Base-by-base conservation (phyloP, 352 stramenopile genomes). In the Globisporangium parvum region DNA sequence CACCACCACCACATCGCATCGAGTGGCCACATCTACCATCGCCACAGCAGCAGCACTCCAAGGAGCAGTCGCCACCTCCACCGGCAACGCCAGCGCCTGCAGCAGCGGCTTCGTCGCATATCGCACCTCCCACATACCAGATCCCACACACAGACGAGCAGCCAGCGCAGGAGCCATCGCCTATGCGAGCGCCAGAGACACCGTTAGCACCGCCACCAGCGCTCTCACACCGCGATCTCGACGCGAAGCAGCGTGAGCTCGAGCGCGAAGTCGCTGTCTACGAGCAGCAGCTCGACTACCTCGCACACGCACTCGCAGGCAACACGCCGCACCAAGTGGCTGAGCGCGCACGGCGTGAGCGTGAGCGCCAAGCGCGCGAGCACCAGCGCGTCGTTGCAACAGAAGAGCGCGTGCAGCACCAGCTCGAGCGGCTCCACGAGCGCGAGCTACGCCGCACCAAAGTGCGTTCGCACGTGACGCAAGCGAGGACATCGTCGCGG, bases 261-360 rank as follows among this genome's bases (percentile, higher is more conserved):
- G 60, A 82, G 31, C 58, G 53, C 2, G 65, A 89, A 37, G 55
- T 88, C 45, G 57, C 55, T 3, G 59, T 51, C 8, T 88, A 80
- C 44, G 54, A 77, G 51, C 53, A 73, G 24, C 72, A 73, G 18
- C 67, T 86, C 31, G 55, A 85, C 52, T 75, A 87, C 56, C 53
- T 93, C n/a, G 83, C 73, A 15, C 65, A 79, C 21, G 83, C 73
- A 18, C 56, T 93, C 15, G 73, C 73, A 18, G 77, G 80, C 0
- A 58, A 85, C 50, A 93, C 80, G 9, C 70, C 73, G 14, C 83
- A 89, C 57, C 83, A 93, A 44, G 67, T 77, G 37, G 62, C 77
- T 40, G 73, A 76, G 53, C 80, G 78, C 18, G 66, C 61, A 11
- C 60, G 66, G 24, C 75, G 80, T 21, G 73, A 87, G 33, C 55